A percentile compares a stretch with the other conserved stretches of the same genome.
These are phyloP conservation scores for Tricholoma furcatifolium DNA, from an alignment of 768 basidiomycete species.

Conservation along the genomic window DNA sequence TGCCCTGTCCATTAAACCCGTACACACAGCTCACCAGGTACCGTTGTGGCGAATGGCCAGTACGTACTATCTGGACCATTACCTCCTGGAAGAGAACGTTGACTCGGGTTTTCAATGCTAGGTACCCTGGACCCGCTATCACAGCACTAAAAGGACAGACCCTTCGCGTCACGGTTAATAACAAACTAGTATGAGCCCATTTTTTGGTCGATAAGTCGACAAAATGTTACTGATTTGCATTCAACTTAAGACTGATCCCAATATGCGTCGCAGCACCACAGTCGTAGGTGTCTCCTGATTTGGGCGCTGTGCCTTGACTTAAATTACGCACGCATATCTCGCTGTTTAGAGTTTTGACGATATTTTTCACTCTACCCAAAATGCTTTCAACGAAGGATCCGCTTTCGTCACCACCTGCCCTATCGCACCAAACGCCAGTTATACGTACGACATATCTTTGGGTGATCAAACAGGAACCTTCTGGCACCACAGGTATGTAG, in stretches of 20 bases:
- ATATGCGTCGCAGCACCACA: conserved; percentile 29
- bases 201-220: neutral
- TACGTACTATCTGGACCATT: conserved; percentile 3
- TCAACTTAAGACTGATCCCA: conserved; percentile 25
- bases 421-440: conserved; percentile 33
- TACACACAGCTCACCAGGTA: conserved; percentile 12
- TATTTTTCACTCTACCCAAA: conserved; percentile 21
- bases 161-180: conserved; percentile 42
- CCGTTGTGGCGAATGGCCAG: conserved; percentile 23
- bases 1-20: neutral
- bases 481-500: conserved; percentile 33
- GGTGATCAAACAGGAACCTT: conserved; percentile 40
- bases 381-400: conserved; percentile 32
- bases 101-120: conserved; percentile 1
- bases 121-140: conserved; percentile 49
- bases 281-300: conserved; percentile 17
- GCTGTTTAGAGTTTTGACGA: conserved; percentile 25
- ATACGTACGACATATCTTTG: conserved; percentile 34
- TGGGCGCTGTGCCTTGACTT: neutral
- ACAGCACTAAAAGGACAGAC: conserved; percentile 39
- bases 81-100: neutral
- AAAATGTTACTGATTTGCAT: neutral
- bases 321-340: neutral
- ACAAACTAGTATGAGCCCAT: conserved; percentile 32
- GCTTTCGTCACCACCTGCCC: conserved; percentile 46